A percentile compares a stretch with the other conserved stretches of the same genome.
phyloP scores from a whole-genome alignment of 2,329 filamentous ascomycete species.

The Xylariaceae sp. region DNA sequence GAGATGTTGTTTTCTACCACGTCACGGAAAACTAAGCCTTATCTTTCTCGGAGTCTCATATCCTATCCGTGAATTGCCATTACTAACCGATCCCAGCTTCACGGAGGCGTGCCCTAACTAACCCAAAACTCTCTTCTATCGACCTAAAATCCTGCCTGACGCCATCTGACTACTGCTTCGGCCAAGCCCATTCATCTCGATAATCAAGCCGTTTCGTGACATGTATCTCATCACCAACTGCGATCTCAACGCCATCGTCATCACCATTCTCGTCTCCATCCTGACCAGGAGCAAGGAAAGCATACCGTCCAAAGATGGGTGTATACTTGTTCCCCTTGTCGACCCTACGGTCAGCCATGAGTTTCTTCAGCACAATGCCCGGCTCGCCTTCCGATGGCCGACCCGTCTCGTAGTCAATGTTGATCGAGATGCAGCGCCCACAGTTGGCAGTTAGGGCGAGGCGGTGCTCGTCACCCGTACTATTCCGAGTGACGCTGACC shows the following conservation, averaged over 20 bases:
- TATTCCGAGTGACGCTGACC: constrained; percentile 50
- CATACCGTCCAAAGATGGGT: constrained; percentile 77
- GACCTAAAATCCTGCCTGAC: constrained; percentile 2
- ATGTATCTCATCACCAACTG: constrained; percentile 62
- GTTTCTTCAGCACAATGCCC: constrained; percentile 70
- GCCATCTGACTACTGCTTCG: constrained; percentile 33
- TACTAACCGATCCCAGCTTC: neutral
- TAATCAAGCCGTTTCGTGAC: constrained; percentile 58
- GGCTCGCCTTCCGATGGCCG: constrained; percentile 60
- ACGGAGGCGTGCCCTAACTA: constrained; percentile 1
- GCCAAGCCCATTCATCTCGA: constrained; percentile 62
- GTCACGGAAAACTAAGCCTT: constrained; percentile 3
- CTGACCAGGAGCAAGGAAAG: constrained; percentile 55
- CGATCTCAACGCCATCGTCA: constrained; percentile 45
- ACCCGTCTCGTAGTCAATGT: constrained; percentile 74
- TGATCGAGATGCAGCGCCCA: constrained; percentile 70
- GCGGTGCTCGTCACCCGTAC: constrained; percentile 10
- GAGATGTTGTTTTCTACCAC: neutral
- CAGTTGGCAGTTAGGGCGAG: constrained; percentile 74
- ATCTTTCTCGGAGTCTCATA: neutral
- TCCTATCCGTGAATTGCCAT: neutral
- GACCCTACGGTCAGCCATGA: constrained; percentile 74
- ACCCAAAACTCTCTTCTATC: neutral
- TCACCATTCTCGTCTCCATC: constrained; percentile 22
- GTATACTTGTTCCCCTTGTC: constrained; percentile 71